Conservation (phyloP, 768 basidiomycete species). For the Hericium coralloides region DNA sequence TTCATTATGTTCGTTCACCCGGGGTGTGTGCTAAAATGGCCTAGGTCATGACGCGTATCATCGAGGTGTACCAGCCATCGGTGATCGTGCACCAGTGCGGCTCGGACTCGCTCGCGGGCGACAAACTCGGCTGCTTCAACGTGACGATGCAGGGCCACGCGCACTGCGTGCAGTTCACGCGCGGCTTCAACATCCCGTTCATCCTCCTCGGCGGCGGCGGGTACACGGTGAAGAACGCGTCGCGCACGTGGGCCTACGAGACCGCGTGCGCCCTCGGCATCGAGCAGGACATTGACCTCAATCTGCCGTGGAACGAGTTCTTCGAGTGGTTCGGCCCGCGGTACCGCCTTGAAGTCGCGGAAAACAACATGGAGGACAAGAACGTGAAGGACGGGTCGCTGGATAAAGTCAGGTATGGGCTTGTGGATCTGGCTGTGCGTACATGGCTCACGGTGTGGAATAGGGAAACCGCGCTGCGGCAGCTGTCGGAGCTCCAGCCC, state of each 20-base stretch:
- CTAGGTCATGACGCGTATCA: constrained; percentile 74
- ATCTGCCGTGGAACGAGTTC: constrained; percentile 81
- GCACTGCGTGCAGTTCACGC: constrained; percentile 80
- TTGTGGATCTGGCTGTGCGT: background rate
- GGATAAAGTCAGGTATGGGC: constrained; percentile 58
- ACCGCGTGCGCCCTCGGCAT: constrained; percentile 91
- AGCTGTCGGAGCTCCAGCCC: constrained; percentile 48
- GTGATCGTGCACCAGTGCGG: constrained; percentile 93
- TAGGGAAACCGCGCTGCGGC: constrained; percentile 42
- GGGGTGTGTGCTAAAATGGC: background rate
- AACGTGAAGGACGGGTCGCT: constrained; percentile 77
- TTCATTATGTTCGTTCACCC: constrained; percentile 4
- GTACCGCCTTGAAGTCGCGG: constrained; percentile 84
- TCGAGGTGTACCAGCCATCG: constrained; percentile 82
- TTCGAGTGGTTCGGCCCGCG: constrained; percentile 98
- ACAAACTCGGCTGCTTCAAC: constrained; percentile 95
- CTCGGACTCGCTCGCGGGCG: constrained; percentile 89
- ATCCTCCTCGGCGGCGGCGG: constrained; percentile 94
- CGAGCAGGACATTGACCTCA: constrained; percentile 66
- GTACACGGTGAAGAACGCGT: constrained; percentile 96
- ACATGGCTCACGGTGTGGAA: constrained; percentile 21
- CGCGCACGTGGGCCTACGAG: constrained; percentile 92
- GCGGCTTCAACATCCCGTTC: constrained; percentile 74
- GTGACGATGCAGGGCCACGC: constrained; percentile 94
- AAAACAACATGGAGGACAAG: constrained; percentile 92